Base-by-base conservation (phyloP, 306 rosid species). In the Pyrus communis region DNA sequence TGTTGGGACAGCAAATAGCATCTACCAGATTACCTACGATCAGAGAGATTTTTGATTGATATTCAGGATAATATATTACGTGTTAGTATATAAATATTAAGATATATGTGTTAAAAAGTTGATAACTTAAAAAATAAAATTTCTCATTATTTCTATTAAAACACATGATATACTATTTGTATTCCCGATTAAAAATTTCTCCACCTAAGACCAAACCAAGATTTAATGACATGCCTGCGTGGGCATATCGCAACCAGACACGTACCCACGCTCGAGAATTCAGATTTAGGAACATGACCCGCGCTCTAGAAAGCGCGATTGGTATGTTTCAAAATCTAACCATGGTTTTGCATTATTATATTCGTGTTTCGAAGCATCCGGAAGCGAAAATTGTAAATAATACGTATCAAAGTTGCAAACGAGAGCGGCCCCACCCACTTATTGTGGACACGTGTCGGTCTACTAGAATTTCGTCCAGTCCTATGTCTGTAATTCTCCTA, bases 51-150 rank as follows among this genome's bases (percentile, higher is more conserved):
- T 25, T 25, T 25, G 27, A 25, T 25, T 25, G 1, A 2, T 25
- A 25, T 2, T 1, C 2, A 1, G 1, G 0, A 25, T 25, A 25
- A 1, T 25, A 25, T 2, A 25, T 25, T 2, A 25, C 2, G 2
- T 25, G 2, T 25, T 1, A 25, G 1, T 25, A 25, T 25, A 25
- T 1, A 25, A 25, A 25, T 25, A 25, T 0, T 25, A 25, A 1
- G 27, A 25, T 25, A 25, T 25, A 25, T 25, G 27, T 25, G 27
- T 25, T 25, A 25, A 25, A 25, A 25, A 25, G 27, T 25, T 25
- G 1, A 25, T 25, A 25, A 25, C 1, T 25, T 25, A 25, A 25
- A 25, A 25, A 25, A 25, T 25, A 25, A 25, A 25, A 25, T 25
- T 25, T 25, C 27, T 1, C 27, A 25, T 1, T 2, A 25, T 2